Evolutionary conservation across 1,284 basidiomycete species (phyloP).

Genomic region (Vanrija sp.): DNA sequence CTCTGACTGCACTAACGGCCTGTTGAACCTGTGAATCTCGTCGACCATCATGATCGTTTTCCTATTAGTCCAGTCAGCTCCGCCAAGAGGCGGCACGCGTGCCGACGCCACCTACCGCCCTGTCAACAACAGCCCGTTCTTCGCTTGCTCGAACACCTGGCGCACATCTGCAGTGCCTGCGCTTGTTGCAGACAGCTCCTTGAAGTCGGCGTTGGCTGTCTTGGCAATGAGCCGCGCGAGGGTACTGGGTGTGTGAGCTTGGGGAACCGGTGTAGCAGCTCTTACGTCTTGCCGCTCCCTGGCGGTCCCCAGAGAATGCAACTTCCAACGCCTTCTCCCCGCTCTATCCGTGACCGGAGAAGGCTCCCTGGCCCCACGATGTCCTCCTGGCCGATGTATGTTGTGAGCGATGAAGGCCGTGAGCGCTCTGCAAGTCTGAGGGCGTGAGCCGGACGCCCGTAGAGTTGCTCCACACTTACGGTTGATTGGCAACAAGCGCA

Average conservation of each 20-base stretch:
- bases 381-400: slow-evolving; percentile 42
- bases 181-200: slow-evolving; percentile 69
- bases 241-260: slow-evolving; percentile 21
- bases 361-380: slow-evolving; percentile 44
- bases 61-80: slow-evolving; percentile 13
- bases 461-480: slow-evolving; percentile 25
- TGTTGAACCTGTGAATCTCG: slow-evolving; percentile 66
- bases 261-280: slow-evolving; percentile 3
- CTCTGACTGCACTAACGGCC: slow-evolving; percentile 29
- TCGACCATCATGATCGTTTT: slow-evolving; percentile 54
- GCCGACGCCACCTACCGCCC: slow-evolving; percentile 55
- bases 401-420: slow-evolving; percentile 32
- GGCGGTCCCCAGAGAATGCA: slow-evolving; percentile 50
- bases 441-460: neutral
- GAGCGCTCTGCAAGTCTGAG: slow-evolving; percentile 44
- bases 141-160: slow-evolving; percentile 74
- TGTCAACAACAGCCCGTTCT: slow-evolving; percentile 63
- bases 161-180: slow-evolving; percentile 76
- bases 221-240: slow-evolving; percentile 43
- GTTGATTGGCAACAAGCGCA: slow-evolving; percentile 42
- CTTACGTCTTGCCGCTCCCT: slow-evolving; percentile 46
- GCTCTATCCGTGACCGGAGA: slow-evolving; percentile 40
- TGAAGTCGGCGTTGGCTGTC: slow-evolving; percentile 58
- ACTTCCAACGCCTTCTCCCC: slow-evolving; percentile 41
- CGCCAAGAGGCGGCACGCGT: neutral